Evolutionary conservation across 2,329 filamentous ascomycete genomes (phyloP).

Genomic region (Stagonosporopsis vannaccii): DNA sequence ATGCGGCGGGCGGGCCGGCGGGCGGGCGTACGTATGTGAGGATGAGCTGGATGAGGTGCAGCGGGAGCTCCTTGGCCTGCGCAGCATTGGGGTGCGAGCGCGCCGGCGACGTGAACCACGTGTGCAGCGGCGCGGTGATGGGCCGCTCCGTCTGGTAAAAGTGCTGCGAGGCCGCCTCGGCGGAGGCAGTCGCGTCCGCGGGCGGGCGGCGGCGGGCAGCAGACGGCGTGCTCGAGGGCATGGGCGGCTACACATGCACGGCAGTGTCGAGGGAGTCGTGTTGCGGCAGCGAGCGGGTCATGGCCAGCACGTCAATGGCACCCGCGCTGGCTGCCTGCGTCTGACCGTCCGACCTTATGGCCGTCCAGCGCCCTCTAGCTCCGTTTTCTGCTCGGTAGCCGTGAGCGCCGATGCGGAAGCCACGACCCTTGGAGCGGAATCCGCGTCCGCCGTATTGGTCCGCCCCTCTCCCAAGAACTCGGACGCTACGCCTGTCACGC

Average conservation of each 20-base stretch:
- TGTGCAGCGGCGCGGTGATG: slow-evolving; percentile 42
- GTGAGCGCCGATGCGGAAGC: slow-evolving; percentile 9
- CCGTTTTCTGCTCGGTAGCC: slow-evolving; percentile 3
- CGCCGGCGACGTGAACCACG: slow-evolving; percentile 45
- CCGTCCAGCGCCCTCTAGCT: slow-evolving; percentile 4
- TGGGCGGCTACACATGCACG: slow-evolving; percentile 21
- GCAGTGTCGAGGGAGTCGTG: slow-evolving; percentile 9
- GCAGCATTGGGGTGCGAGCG: slow-evolving; percentile 37
- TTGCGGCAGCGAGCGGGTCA: neutral
- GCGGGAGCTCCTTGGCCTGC: slow-evolving; percentile 56
- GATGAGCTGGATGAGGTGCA: slow-evolving; percentile 66
- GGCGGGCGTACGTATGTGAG: slow-evolving; percentile 59
- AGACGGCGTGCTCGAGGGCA: slow-evolving; percentile 26
- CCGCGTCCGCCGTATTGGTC: slow-evolving; percentile 34
- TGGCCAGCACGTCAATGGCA: slow-evolving; percentile 4
- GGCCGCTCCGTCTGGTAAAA: slow-evolving; percentile 15
- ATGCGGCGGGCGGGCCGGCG: slow-evolving; percentile 22
- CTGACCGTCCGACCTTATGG: slow-evolving; percentile 2
- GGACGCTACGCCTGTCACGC: slow-evolving; percentile 1
- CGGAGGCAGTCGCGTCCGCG: slow-evolving; percentile 17
- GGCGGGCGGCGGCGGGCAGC: slow-evolving; percentile 21
- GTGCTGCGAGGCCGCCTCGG: slow-evolving; percentile 3
- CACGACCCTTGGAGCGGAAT: slow-evolving; percentile 8
- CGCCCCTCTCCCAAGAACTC: slow-evolving; percentile 17
- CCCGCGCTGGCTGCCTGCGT: neutral